Base-by-base conservation (phyloP, 177 flowering plant genomes). In the Tripterygium wilfordii region DNA sequence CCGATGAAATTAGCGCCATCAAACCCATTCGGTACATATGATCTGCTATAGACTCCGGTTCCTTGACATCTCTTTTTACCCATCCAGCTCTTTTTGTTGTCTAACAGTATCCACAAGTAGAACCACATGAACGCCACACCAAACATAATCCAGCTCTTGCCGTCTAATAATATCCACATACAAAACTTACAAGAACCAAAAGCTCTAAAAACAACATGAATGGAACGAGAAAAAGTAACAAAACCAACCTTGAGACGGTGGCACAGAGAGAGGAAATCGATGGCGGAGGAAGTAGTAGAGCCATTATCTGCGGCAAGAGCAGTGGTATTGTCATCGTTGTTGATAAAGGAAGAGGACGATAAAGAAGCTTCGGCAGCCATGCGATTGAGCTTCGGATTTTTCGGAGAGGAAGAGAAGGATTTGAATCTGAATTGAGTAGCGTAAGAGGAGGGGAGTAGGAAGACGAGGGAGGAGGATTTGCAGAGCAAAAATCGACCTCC, bases 21-120 rank as follows among this genome's bases (percentile, higher is more conserved):
- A 91, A 17, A 26, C 87, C 85, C 98, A 91, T 88, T 25, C 95
- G 76, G 33, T 88, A 84, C 98, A 91, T 91, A 59, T 91, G 98
- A 65, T 91, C 98, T 24, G 96, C 80, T 44, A 91, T 72, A 2
- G 98, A 88, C 52, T 91, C 98, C 3, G 98, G 88, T 44, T 67
- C 59, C 40, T 74, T 45, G 0, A 91, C 64, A 17, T 53, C 85
- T 36, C 71, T 81, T 25, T 54, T 53, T 5, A 88, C 69, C 98
- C 98, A 91, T 26, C 98, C 98, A n/a, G 92, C 63, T 71, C 98
- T 75, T 61, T 85, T 88, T 18, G 98, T 91, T 2, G 80, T 71
- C 98, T 91, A 62, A 12, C 43, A 2, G 10, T 42, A 24, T n/a
- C 15, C 23, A 22, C 35, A 36, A n/a, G n/a, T n/a, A n/a, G n/a